Evolutionary conservation across 768 basidiomycete species (phyloP), one percentile per base, ranked within the genome.

Genomic region (Cubamyces sp.): DNA sequence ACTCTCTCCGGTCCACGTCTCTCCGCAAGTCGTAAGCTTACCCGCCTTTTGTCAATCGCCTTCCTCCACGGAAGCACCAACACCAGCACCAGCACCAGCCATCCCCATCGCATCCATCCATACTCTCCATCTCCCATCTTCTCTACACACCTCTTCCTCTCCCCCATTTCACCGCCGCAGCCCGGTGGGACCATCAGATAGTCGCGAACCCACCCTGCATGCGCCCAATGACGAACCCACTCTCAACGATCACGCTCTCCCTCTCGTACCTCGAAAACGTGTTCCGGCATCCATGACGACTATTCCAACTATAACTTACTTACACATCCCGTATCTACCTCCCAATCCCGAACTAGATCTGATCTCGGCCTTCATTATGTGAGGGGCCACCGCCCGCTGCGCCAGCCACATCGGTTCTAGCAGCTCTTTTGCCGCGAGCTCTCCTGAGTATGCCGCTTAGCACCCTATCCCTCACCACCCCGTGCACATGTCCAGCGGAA

Each of bases 241-340:
- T 41, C 56, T 16, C 39, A 19, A 51, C 49, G 21, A 57, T 62
- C 61, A 62, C 54, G 26, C 56, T 57, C 54, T 45, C 26, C 7
- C 61, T 56, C 40, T 41, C 54, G 43, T 48, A 42, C 61, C 45
- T 45, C 37, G 42, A 46, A 47, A 53, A 26, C 53, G 37, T 54
- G 57, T 64, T 64, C 57, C 54, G 47, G 62, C 51, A 40, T 47
- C 64, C 64, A 65, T 65, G 55, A 43, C 59, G 62, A 64, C 62
- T 64, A 30, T 50, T n/a, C 54, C 37, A 50, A 34, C 54, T 47
- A 49, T 48, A 48, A 48, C 40, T 37, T 28, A 43, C 54, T 55
- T 55, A 55, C 48, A 43, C 40, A 18, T 46, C 40, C 61, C 62
- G 51, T 58, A 52, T 8, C 51, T 53, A 42, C 46, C 46, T 23